Evolutionary conservation across 192 early-diverging fungal genomes (phyloP).

Genomic region (Umbelopsis isabellina): DNA sequence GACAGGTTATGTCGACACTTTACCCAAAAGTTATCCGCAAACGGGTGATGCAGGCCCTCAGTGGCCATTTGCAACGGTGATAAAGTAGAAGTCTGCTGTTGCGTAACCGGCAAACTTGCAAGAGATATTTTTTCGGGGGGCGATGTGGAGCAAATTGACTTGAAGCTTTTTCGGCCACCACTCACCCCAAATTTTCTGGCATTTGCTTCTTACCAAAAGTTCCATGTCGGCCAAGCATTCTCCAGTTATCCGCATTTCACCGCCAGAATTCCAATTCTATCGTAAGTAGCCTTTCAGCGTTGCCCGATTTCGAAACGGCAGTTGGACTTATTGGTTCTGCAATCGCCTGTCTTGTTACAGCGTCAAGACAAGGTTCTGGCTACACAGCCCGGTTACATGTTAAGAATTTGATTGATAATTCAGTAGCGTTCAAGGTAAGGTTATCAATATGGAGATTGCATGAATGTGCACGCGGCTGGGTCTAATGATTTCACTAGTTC

Average conservation of each 20-base stretch:
- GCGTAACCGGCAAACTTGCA: constrained; percentile 1
- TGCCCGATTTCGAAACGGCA: background rate
- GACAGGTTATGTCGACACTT: background rate
- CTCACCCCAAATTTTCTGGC: too few relatives aligned
- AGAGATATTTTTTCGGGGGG: constrained; percentile 14
- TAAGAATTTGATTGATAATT: constrained; percentile 34
- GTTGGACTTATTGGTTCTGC: background rate
- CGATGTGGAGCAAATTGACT: background rate
- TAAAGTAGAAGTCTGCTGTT: constrained; percentile 18
- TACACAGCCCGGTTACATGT: constrained; percentile 44
- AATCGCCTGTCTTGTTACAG: constrained; percentile 14
- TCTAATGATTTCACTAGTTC: constrained; percentile 28
- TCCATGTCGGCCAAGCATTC: constrained; percentile 12
- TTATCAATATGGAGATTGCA: background rate
- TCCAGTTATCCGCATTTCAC: constrained; percentile 27
- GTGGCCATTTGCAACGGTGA: constrained; percentile 21
- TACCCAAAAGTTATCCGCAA: constrained; percentile 40
- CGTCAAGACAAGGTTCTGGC: constrained; percentile 42
- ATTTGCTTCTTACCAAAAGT: too few relatives aligned
- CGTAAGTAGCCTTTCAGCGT: background rate
- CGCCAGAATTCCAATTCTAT: constrained; percentile 32
- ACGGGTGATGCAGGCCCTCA: constrained; percentile 23
- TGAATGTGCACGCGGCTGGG: background rate
- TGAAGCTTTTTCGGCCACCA: background rate
- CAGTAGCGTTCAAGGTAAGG: constrained; percentile 41